Evolutionary conservation across 352 stramenopile species (phyloP).

Genomic region (Phytophthora capsici): DNA sequence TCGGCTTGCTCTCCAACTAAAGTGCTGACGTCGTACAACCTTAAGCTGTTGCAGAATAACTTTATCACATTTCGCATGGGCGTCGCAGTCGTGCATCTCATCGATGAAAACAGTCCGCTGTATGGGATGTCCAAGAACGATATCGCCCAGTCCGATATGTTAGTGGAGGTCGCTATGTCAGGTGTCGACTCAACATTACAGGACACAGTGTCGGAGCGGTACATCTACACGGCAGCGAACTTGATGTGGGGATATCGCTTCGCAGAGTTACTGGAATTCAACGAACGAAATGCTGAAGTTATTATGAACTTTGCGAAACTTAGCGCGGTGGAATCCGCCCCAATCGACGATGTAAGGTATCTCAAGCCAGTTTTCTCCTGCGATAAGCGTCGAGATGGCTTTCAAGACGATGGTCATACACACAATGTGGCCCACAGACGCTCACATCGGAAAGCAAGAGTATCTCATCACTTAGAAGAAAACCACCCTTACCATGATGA

Average conservation of each 20-base stretch:
- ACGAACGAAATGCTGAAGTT: slow-evolving; percentile 65
- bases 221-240: slow-evolving; percentile 73
- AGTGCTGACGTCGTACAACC: slow-evolving; percentile 76
- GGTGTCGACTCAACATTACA: slow-evolving; percentile 87
- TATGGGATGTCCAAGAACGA: slow-evolving; percentile 67
- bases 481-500: slow-evolving; percentile 34
- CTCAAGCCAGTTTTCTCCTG: slow-evolving; percentile 32
- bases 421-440: slow-evolving; percentile 19
- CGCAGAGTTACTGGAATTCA: slow-evolving; percentile 74
- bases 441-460: slow-evolving; percentile 29
- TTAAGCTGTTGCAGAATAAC: slow-evolving; percentile 82
- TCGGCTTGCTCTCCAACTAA: slow-evolving; percentile 39
- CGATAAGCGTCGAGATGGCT: slow-evolving; percentile 8
- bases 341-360: slow-evolving; percentile 61
- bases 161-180: slow-evolving; percentile 77
- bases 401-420: slow-evolving; percentile 15
- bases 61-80: slow-evolving; percentile 90
- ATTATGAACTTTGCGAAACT: slow-evolving; percentile 86
- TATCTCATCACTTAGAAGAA: slow-evolving; percentile 24
- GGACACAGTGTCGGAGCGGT: slow-evolving; percentile 81
- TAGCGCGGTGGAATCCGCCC: slow-evolving; percentile 56
- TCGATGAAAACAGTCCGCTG: slow-evolving; percentile 72
- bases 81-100: slow-evolving; percentile 80
- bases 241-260: slow-evolving; percentile 80
- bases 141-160: slow-evolving; percentile 71